A percentile compares a stretch with the other conserved stretches of the same genome.
Evolutionary conservation across 164 flowering plant genomes (phyloP).

Genomic region (Akebia trifoliata): DNA sequence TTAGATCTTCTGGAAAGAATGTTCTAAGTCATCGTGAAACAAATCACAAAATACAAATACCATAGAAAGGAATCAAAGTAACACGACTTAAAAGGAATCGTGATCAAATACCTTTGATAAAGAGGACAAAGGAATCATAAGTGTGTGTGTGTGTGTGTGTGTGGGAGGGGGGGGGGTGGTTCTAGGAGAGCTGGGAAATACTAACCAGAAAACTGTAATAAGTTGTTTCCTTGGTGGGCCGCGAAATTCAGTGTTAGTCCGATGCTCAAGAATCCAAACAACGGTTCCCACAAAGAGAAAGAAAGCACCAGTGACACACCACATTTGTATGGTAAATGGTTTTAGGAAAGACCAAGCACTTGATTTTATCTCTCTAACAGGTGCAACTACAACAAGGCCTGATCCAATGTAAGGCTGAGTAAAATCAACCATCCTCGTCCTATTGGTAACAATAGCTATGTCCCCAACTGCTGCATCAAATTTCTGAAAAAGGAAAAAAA

Average conservation of each 20-base stretch:
- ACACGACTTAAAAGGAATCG: too few species aligned
- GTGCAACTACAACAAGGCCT: slow-evolving; percentile 81
- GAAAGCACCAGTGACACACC: slow-evolving; percentile 69
- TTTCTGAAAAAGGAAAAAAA: slow-evolving; percentile 34
- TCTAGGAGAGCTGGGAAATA: slow-evolving; percentile 11
- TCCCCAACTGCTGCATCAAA: slow-evolving; percentile 95
- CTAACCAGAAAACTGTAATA: slow-evolving; percentile 76
- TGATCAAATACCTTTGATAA: too few species aligned
- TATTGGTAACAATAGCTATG: slow-evolving; percentile 66
- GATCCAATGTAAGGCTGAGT: slow-evolving; percentile 90
- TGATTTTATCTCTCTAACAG: slow-evolving; percentile 48
- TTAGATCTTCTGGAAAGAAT: background rate
- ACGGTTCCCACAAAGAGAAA: slow-evolving; percentile 85
- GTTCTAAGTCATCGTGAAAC: background rate
- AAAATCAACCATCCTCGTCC: slow-evolving; percentile 83
- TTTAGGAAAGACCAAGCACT: slow-evolving; percentile 82
- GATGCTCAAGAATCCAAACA: slow-evolving; percentile 95
- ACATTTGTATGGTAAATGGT: slow-evolving; percentile 79
- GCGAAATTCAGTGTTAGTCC: slow-evolving; percentile 75
- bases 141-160: too few species aligned
- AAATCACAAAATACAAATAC: background rate
- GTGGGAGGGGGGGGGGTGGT: too few species aligned
- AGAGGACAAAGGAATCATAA: too few species aligned
- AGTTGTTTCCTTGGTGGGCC: slow-evolving; percentile 85
- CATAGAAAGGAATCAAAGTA: too few species aligned